Evolutionary conservation across 2,329 filamentous ascomycete genomes (phyloP).

Genomic region (Coniochaeta hoffmannii): DNA sequence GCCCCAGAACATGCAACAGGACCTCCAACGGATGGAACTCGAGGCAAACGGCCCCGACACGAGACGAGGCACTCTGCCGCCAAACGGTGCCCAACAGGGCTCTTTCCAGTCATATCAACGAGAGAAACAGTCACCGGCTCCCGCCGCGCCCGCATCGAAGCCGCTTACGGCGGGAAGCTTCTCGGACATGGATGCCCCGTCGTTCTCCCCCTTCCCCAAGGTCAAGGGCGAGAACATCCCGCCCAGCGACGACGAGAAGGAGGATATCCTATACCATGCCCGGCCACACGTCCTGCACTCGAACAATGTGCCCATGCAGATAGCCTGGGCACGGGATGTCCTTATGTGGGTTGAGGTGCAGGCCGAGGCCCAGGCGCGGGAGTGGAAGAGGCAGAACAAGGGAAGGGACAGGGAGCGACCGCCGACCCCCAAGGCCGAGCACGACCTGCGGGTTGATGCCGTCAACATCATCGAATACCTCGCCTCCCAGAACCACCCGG

Average conservation of each 20-base stretch:
- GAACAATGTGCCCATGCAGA: conserved; percentile 91
- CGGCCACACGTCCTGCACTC: conserved; percentile 80
- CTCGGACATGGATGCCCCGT: conserved; percentile 54
- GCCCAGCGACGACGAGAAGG: conserved; percentile 88
- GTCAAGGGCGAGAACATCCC: conserved; percentile 83
- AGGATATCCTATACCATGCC: conserved; percentile 79
- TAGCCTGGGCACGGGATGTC: conserved; percentile 93
- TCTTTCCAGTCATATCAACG: conserved; percentile 29
- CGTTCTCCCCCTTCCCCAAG: conserved; percentile 88
- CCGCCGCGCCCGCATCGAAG: conserved; percentile 25
- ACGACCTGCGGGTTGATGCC: conserved; percentile 80
- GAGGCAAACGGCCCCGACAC: conserved; percentile 52
- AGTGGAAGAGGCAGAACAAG: conserved; percentile 34
- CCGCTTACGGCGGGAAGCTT: conserved; percentile 11
- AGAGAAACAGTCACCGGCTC: conserved; percentile 7
- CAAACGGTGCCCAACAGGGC: conserved; percentile 22
- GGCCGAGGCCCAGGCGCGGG: conserved; percentile 65
- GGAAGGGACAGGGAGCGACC: conserved; percentile 54
- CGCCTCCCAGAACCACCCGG: conserved; percentile 84
- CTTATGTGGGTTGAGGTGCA: conserved; percentile 82
- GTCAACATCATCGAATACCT: conserved; percentile 88
- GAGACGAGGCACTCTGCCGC: conserved; percentile 19
- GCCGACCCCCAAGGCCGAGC: conserved; percentile 78
- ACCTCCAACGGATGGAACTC: conserved; percentile 83
- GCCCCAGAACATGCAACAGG: conserved; percentile 93